A percentile compares a stretch with the other conserved stretches of the same genome.
Conservation (phyloP, 768 basidiomycete genomes). For the Mycena sanguinolenta region DNA sequence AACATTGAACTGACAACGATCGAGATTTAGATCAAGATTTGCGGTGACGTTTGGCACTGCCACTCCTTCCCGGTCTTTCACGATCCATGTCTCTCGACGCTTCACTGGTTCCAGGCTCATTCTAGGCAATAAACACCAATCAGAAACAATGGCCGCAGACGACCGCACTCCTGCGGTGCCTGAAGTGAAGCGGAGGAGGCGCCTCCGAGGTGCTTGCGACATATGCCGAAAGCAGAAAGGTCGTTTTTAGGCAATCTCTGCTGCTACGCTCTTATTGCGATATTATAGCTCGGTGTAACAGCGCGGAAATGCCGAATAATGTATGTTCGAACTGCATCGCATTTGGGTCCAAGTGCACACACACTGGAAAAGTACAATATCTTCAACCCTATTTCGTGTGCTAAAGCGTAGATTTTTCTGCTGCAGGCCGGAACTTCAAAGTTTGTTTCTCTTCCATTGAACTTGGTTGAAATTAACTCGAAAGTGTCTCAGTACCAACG, state of each 20-base stretch:
- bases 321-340: slow-evolving; percentile 57
- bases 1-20: too few relatives aligned
- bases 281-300: slow-evolving; percentile 63
- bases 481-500: not conserved
- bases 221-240: slow-evolving; percentile 75
- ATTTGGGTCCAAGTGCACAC: slow-evolving; percentile 54
- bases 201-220: slow-evolving; percentile 71
- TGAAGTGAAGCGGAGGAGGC: slow-evolving; percentile 60
- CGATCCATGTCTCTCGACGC: too few relatives aligned
- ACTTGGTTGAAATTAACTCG: not conserved
- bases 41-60: too few relatives aligned
- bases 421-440: slow-evolving; percentile 10
- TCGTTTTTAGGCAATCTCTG: not conserved
- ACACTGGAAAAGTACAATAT: slow-evolving; percentile 47
- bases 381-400: not conserved
- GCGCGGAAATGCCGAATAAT: slow-evolving; percentile 56
- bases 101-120: too few relatives aligned
- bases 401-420: not conserved
- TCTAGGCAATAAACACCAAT: too few relatives aligned
- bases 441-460: slow-evolving; percentile 11
- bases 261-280: not conserved
- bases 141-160: not conserved
- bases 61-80: too few relatives aligned
- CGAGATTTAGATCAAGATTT: too few relatives aligned
- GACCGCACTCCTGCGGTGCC: not conserved